Base-by-base conservation (phyloP, 2,329 filamentous ascomycete genomes). In the Microdochium bolleyi region DNA sequence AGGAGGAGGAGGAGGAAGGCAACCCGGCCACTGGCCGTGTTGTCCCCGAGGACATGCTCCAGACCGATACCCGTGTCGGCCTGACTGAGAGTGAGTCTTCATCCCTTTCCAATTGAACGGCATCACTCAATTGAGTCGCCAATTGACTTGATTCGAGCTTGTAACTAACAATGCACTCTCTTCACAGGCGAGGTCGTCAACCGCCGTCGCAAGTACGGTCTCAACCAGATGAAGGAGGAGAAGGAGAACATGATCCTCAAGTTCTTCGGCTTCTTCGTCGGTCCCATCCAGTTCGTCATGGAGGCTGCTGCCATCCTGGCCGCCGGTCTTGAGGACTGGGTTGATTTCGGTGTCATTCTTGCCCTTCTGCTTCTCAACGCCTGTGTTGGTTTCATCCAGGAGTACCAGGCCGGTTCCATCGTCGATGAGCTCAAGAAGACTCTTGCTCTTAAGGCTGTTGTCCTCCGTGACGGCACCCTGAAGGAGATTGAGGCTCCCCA, bases 251-350 rank as follows among this genome's bases (percentile, higher is more conserved):
- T 91, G 54, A 71, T 92, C 56, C 78, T 94, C 64, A 94, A 95
- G 77, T 95, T 95, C 71, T 71, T 83, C 64, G 78, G 80, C 62
- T 94, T 88, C 75, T 95, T 95, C 70, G 76, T 94, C 53, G 91
- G 91, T 60, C 91, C 91, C 24, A 92, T 95, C 60, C 90, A 95
- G 69, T 92, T 92, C 71, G 90, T 95, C 67, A 95, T 95, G 90
- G 88, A 92, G 84, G 87, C 83, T 71, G 88, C 89, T 56, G 87
- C 87, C 61, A 77, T 92, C 64, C 80, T 95, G 54, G 89, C 90
- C 67, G 88, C 87, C 56, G 88, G 88, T 83, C 82, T 95, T 44
- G 72, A 88, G 71, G 88, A 94, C 64, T 95, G 90, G 90, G 87
- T 95, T 58, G 90, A 95, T 75, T 92, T 95, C 65, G 90, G 89